phyloP scores from a whole-genome alignment of 2,329 filamentous ascomycete species.

The Arthrocladium fulminans region DNA sequence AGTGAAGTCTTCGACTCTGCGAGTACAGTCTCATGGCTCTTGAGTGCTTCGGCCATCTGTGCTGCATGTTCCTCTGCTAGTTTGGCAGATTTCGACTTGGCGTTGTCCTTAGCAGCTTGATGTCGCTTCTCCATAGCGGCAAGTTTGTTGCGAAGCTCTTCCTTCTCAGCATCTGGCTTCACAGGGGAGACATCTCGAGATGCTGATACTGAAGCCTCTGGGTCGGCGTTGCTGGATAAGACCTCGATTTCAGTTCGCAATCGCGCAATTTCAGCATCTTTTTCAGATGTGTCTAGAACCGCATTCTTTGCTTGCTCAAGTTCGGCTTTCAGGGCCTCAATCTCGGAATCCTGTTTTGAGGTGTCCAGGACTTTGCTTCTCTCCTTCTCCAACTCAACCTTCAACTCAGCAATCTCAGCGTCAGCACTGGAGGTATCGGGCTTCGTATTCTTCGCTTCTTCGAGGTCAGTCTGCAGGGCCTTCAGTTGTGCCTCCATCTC shows the following conservation, averaged over 20 bases:
- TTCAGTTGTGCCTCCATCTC: neutral
- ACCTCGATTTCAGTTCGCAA: neutral
- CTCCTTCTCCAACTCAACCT: slow-evolving; percentile 11
- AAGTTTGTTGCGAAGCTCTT: slow-evolving; percentile 25
- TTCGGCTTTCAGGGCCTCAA: slow-evolving; percentile 8
- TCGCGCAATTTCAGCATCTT: slow-evolving; percentile 6
- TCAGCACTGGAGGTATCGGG: slow-evolving; percentile 9
- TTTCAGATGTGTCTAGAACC: neutral
- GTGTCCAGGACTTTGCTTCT: slow-evolving; percentile 8
- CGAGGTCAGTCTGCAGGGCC: slow-evolving; percentile 1
- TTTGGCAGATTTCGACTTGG: slow-evolving; percentile 15
- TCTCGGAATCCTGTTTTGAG: slow-evolving; percentile 11
- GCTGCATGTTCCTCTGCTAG: slow-evolving; percentile 16
- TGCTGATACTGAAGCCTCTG: neutral
- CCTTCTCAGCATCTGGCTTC: slow-evolving; percentile 26
- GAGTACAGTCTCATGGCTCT: slow-evolving; percentile 10
- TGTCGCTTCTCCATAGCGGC: slow-evolving; percentile 14
- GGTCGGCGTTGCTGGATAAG: neutral
- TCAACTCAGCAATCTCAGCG: slow-evolving; percentile 8
- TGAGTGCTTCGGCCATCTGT: slow-evolving; percentile 10
- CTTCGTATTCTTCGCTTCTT: slow-evolving; percentile 6
- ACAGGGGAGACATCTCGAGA: neutral
- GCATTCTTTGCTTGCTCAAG: slow-evolving; percentile 11
- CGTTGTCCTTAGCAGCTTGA: slow-evolving; percentile 16
- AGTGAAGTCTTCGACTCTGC: slow-evolving; percentile 11